Percentiles rank a stretch among this genome's conserved stretches.
These are phyloP conservation scores for Bolboschoenoplectus hybrid DNA, from an alignment of 202 grass and related monocot genomes.

Conservation along the genomic window DNA sequence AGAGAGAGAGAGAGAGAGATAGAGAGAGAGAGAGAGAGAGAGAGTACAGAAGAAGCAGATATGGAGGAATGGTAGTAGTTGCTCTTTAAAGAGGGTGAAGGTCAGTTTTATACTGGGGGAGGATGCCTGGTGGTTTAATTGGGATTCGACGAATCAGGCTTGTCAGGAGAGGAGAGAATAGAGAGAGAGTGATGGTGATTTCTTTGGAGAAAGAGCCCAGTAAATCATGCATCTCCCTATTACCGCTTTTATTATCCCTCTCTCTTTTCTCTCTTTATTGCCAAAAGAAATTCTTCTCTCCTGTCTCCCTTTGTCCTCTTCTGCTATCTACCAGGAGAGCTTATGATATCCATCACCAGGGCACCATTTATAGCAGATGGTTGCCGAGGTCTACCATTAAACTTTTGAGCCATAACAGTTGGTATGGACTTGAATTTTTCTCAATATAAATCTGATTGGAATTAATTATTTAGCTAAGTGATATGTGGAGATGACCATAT, in stretches of 20 bases:
- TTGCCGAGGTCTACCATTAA: not conserved
- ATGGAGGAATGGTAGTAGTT: slow-evolving; percentile 29
- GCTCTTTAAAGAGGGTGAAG: slow-evolving; percentile 32
- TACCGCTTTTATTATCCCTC: slow-evolving; percentile 12
- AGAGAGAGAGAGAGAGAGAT: not conserved
- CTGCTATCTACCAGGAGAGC: slow-evolving; percentile 24
- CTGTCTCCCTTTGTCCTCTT: slow-evolving; percentile 37
- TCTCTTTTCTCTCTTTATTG: slow-evolving; percentile 4
- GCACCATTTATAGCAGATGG: slow-evolving; percentile 11
- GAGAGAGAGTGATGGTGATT: slow-evolving; percentile 30
- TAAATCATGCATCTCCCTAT: slow-evolving; percentile 34
- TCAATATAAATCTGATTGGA: not conserved
- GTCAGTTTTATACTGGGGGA: slow-evolving; percentile 27
- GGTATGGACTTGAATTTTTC: not conserved
- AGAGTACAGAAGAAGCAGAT: not conserved
- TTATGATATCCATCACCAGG: slow-evolving; percentile 31
- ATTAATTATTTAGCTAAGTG: not conserved
- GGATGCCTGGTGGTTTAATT: slow-evolving; percentile 39
- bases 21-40: too few species aligned
- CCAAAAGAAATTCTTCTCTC: slow-evolving; percentile 36
- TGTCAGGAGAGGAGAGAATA: slow-evolving; percentile 35
- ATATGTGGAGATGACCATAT: not conserved
- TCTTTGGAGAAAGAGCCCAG: slow-evolving; percentile 33
- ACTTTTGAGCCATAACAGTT: not conserved
- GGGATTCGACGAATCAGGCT: slow-evolving; percentile 57